Evolutionary conservation across 352 stramenopile genomes (phyloP), one percentile per base, ranked within the genome.

Genomic region (Phytophthora sp.): DNA sequence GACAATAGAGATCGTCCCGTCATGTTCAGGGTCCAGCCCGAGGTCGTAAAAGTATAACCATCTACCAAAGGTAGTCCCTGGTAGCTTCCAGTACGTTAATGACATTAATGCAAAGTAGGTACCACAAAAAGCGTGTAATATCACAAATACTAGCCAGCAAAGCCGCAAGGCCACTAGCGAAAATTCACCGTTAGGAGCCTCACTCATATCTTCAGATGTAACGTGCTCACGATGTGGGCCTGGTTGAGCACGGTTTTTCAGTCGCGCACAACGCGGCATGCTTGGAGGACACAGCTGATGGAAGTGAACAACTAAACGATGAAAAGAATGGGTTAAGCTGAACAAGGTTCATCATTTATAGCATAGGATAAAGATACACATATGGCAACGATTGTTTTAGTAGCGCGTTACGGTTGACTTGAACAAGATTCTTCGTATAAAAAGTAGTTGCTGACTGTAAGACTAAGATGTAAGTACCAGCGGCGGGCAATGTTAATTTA

Each of bases 41-140:
- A 72, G 43, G 5, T 41, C 52, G 10, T 50, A 50, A 24, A 67
- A 72, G 23, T 28, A 57, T 2, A 57, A 24, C 49, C 49, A 57
- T 21, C 49, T 23, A 5, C 49, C 49, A 15, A 57, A 38, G 4
- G 49, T 57, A 7, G 49, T 57, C 4, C 34, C 49, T 20, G 49
- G 49, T 23, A 57, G 23, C 28, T 37, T 15, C 49, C 49, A 57
- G 34, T 57, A 57, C n/a, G n/a, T 17, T 13, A 23, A 30, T 38
- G 49, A 35, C 49, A 39, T 57, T 2, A 10, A 45, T 38, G 49
- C 49, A 10, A 46, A 56, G 15, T 56, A 56, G 1, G 48, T 4
- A 2, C 34, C 49, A n/a, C 49, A 57, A 46, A 57, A 57, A 13
- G 20, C 49, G 28, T 57, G 49, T 4, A 57, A 20, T n/a, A 31